Conservation (phyloP, 2,329 filamentous ascomycete genomes). For the Domatiomyces globalis region DNA sequence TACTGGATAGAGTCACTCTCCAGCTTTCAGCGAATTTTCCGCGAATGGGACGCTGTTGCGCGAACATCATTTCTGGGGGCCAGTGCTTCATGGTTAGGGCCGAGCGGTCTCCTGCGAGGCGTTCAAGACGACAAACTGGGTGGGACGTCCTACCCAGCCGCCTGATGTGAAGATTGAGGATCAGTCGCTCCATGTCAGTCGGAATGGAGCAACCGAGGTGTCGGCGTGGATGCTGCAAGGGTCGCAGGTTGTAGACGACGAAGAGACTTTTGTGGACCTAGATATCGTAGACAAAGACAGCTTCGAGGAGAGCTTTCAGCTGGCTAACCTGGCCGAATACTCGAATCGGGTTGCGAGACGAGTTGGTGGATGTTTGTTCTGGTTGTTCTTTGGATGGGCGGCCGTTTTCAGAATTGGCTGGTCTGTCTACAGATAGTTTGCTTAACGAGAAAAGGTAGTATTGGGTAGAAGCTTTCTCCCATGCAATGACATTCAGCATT, state of each 20-base stretch:
- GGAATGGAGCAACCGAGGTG: conserved; percentile 35
- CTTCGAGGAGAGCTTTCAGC: conserved; percentile 9
- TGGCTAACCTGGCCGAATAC: conserved; percentile 3
- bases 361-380: too few species aligned
- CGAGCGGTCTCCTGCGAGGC: conserved; percentile 40
- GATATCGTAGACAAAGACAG: conserved; percentile 10
- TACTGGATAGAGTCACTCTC: conserved; percentile 37
- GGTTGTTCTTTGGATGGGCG: too few species aligned
- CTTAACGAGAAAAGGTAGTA: too few species aligned
- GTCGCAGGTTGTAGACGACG: not conserved
- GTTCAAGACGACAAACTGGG: conserved; percentile 38
- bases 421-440: too few species aligned
- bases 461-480: too few species aligned
- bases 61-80: too few species aligned
- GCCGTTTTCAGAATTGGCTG: too few species aligned
- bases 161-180: conserved; percentile 19
- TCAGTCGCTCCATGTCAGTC: conserved; percentile 27
- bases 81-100: too few species aligned
- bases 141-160: conserved; percentile 31
- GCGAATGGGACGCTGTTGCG: too few species aligned
- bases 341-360: not conserved
- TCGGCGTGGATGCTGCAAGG: conserved; percentile 11
- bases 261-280: conserved; percentile 5
- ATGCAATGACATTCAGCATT: too few species aligned
- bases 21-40: too few species aligned